Percentiles rank a stretch among this genome's conserved stretches.
Conservation (phyloP, 768 basidiomycete genomes). For the Pulveroboletus sp. region DNA sequence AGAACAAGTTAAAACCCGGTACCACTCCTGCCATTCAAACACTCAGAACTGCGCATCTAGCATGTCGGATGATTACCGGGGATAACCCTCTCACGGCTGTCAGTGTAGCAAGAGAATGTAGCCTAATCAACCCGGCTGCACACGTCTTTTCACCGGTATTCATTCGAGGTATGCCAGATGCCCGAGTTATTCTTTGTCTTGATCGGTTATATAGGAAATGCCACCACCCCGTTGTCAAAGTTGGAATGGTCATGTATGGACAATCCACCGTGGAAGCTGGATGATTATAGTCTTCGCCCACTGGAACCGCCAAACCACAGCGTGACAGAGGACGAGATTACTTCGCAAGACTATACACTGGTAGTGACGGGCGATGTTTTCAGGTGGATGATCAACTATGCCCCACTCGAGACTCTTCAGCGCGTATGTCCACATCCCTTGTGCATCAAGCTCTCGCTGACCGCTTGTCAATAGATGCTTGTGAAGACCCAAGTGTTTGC, state of each 20-base stretch:
- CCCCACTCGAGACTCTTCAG: constrained; percentile 90
- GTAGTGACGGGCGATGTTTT: constrained; percentile 95
- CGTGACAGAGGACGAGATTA: constrained; percentile 67
- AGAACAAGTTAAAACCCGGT: constrained; percentile 94
- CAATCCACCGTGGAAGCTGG: constrained; percentile 79
- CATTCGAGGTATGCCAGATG: constrained; percentile 49
- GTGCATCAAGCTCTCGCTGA: neutral
- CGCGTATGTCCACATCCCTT: constrained; percentile 46
- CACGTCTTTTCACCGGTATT: constrained; percentile 88
- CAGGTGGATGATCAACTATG: constrained; percentile 96
- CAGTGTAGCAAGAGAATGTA: constrained; percentile 94
- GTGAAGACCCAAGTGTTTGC: constrained; percentile 96
- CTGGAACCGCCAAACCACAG: constrained; percentile 67
- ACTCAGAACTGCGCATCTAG: constrained; percentile 84
- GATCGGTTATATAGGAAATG: constrained; percentile 45
- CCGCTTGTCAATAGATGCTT: constrained; percentile 70
- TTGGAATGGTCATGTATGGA: constrained; percentile 94
- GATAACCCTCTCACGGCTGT: constrained; percentile 97
- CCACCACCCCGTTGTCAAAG: constrained; percentile 50
- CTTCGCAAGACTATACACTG: constrained; percentile 85
- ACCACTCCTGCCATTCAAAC: constrained; percentile 89
- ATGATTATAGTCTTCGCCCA: constrained; percentile 86
- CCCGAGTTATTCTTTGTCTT: neutral
- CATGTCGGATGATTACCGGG: constrained; percentile 97
- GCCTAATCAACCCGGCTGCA: constrained; percentile 81